phyloP scores from a whole-genome alignment of 768 basidiomycete genomes.

The Asterophora lycoperdoides region DNA sequence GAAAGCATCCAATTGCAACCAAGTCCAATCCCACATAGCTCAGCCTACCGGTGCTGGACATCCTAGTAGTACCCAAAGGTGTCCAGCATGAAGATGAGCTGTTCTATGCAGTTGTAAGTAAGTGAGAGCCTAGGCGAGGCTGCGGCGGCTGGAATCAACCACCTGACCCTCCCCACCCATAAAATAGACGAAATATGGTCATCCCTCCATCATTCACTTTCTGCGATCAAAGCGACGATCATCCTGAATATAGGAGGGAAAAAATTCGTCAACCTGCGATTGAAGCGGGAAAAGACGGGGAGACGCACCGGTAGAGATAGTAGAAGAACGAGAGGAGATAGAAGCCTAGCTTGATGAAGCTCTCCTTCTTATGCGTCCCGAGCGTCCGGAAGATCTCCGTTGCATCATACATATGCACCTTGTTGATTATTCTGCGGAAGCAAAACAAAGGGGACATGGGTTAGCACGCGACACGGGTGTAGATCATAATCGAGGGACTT shows the following conservation, averaged over 20 bases:
- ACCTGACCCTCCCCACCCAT: slow-evolving; percentile 6
- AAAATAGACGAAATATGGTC: not conserved
- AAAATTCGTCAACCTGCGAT: slow-evolving; percentile 1
- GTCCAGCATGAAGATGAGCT: not conserved
- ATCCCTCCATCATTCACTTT: slow-evolving; percentile 49
- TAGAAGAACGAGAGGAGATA: slow-evolving; percentile 91
- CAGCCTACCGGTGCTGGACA: slow-evolving; percentile 7
- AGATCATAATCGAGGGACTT: slow-evolving; percentile 28
- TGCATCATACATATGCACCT: slow-evolving; percentile 98
- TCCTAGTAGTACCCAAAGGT: slow-evolving; percentile 3
- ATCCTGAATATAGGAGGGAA: slow-evolving; percentile 43
- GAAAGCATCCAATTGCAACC: slow-evolving; percentile 15
- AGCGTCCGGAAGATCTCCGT: slow-evolving; percentile 98
- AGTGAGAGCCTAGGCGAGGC: slow-evolving; percentile 2
- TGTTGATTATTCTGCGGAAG: slow-evolving; percentile 71
- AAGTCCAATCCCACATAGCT: no score
- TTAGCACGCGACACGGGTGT: not conserved
- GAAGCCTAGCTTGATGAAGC: slow-evolving; percentile 92
- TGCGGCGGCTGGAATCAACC: not conserved
- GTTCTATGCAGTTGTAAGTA: slow-evolving; percentile 4
- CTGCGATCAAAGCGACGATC: slow-evolving; percentile 84
- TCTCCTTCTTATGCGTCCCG: slow-evolving; percentile 92
- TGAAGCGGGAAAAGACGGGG: not conserved
- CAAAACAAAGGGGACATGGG: not conserved
- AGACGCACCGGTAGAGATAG: slow-evolving; percentile 79